phyloP scores from a whole-genome alignment of 805 yeast species.

The Saccharomycopsis fibuligera region DNA sequence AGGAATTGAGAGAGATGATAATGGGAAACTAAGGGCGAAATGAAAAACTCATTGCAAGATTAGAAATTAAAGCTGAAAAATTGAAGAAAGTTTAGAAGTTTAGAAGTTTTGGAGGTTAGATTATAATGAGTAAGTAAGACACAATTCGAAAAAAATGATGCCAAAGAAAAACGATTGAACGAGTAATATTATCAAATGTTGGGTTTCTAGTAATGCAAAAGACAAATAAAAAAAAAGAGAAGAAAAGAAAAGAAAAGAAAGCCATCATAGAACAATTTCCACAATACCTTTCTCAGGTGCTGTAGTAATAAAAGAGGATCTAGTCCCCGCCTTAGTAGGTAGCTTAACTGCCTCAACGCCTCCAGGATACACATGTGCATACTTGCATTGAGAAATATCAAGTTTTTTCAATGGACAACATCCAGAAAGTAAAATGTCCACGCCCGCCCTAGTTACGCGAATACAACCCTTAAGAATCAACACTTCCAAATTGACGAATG shows the following conservation, averaged over 20 bases:
- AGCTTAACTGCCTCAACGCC: constrained; percentile 52
- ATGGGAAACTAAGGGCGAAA: too few relatives aligned
- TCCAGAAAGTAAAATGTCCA: constrained; percentile 58
- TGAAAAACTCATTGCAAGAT: too few relatives aligned
- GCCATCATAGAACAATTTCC: constrained; percentile 43
- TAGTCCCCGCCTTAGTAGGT: constrained; percentile 42
- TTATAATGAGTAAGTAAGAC: too few relatives aligned
- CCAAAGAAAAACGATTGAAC: not conserved
- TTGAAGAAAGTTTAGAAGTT: too few relatives aligned
- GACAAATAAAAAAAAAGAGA: too few relatives aligned
- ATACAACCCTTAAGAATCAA: constrained; percentile 63
- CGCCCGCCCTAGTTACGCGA: constrained; percentile 71
- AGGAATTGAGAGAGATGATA: too few relatives aligned
- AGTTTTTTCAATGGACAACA: constrained; percentile 45
- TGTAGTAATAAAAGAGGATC: constrained; percentile 52
- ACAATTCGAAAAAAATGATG: too few relatives aligned
- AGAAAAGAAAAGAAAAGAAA: not conserved
- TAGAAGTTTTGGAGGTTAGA: too few relatives aligned
- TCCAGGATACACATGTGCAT: constrained; percentile 59
- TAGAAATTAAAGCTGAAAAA: too few relatives aligned
- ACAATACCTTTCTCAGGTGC: constrained; percentile 45
- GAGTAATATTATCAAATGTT: not conserved
- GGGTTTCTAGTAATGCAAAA: too few relatives aligned
- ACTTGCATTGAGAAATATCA: constrained; percentile 66
- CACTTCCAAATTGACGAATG: constrained; percentile 41